These are phyloP conservation scores for Paramyrothecium roridum DNA, from an alignment of 2,329 filamentous ascomycete species.

Conservation along the genomic window DNA sequence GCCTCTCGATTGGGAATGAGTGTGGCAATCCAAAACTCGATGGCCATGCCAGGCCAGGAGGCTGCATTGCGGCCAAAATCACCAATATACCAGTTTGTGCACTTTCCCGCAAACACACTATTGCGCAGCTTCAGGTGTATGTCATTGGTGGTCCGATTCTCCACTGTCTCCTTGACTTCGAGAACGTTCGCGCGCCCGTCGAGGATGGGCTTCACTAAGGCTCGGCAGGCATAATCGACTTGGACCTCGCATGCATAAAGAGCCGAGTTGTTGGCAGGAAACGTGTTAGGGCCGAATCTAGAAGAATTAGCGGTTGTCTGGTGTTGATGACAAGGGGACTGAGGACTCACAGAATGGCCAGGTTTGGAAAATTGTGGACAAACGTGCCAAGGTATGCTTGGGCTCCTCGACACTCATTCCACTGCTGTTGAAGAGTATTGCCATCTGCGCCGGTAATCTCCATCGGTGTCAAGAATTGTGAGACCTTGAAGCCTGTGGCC, in stretches of 20 bases:
- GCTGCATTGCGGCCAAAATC: constrained; percentile 20
- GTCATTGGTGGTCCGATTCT: constrained; percentile 9
- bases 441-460: constrained; percentile 18
- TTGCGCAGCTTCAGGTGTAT: constrained; percentile 10
- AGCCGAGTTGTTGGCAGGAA: constrained; percentile 21
- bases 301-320: too few relatives aligned
- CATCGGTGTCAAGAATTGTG: constrained; percentile 21
- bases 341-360: constrained; percentile 19
- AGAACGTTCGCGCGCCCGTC: constrained; percentile 15
- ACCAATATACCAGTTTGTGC: constrained; percentile 16
- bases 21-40: constrained; percentile 27
- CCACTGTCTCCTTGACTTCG: constrained; percentile 11
- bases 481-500: constrained; percentile 20
- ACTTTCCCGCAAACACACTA: constrained; percentile 12
- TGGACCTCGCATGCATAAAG: constrained; percentile 20
- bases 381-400: constrained; percentile 26
- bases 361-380: constrained; percentile 26
- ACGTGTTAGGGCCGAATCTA: constrained; percentile 15
- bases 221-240: constrained; percentile 23
- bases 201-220: constrained; percentile 22
- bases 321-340: too few relatives aligned
- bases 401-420: constrained; percentile 17
- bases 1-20: too few relatives aligned
- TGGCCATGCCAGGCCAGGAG: constrained; percentile 29
- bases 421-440: constrained; percentile 17